Percentiles rank a stretch among this genome's conserved stretches.
These are phyloP conservation scores for Allantophomopsis lycopodina DNA, from an alignment of 2,329 filamentous ascomycete species.

Conservation along the genomic window DNA sequence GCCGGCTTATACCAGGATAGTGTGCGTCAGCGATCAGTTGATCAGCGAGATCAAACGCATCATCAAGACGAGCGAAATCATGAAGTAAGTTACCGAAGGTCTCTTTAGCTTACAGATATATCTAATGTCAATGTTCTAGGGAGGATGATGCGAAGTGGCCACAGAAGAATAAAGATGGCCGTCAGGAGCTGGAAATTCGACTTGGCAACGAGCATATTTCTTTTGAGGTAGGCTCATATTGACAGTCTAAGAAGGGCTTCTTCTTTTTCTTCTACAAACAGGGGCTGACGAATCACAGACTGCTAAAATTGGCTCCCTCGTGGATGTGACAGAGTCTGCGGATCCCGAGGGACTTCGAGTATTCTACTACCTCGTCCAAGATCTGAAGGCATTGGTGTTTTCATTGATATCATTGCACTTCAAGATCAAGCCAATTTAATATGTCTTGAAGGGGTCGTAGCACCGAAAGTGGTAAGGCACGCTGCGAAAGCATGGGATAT, in stretches of 20 bases:
- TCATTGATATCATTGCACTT: conserved; percentile 94
- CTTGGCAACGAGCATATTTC: conserved; percentile 93
- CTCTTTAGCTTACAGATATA: not conserved
- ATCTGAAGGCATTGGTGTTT: conserved; percentile 92
- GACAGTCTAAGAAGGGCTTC: not conserved
- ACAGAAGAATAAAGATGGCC: conserved; percentile 96
- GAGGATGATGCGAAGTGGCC: conserved; percentile 99
- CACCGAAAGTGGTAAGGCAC: too few relatives aligned
- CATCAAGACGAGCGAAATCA: conserved; percentile 92
- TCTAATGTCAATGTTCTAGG: conserved; percentile 31
- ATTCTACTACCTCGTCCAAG: conserved; percentile 97
- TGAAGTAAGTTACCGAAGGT: conserved; percentile 57
- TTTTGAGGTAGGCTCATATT: conserved; percentile 57
- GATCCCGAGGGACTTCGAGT: conserved; percentile 93
- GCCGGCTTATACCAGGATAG: conserved; percentile 28
- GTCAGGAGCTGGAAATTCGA: conserved; percentile 91
- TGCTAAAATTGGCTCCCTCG: conserved; percentile 92
- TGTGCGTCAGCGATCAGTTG: conserved; percentile 88
- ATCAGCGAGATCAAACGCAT: conserved; percentile 94
- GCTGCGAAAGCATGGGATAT: not conserved
- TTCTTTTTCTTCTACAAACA: not conserved
- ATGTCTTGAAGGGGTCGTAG: not conserved
- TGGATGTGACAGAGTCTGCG: conserved; percentile 90
- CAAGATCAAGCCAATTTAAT: conserved; percentile 73
- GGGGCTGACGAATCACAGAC: conserved; percentile 42